Conservation (phyloP, 2,329 filamentous ascomycete genomes). For the Atkinsonella texensis region DNA sequence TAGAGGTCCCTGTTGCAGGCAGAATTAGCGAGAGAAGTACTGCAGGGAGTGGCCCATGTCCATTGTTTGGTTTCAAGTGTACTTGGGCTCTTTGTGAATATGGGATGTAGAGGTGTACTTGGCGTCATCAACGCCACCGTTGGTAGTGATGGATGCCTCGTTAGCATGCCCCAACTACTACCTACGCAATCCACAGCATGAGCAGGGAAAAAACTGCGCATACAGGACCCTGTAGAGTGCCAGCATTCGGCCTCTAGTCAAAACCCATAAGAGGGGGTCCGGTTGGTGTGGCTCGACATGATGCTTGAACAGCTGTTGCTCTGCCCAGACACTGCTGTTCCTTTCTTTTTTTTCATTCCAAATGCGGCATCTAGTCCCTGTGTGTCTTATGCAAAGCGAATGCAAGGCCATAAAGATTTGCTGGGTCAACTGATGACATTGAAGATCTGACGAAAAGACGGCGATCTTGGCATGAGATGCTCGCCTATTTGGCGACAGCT, state of each 20-base stretch:
- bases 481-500: not conserved
- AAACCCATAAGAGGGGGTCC: not conserved
- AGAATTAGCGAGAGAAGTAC: not conserved
- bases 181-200: not conserved
- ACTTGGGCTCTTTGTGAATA: conserved; percentile 1
- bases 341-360: conserved; percentile 12
- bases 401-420: conserved; percentile 5
- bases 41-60: not conserved
- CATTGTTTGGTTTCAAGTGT: conserved; percentile 3
- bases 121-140: conserved; percentile 3
- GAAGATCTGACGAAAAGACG: not conserved
- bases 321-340: not conserved
- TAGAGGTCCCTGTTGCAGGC: not conserved
- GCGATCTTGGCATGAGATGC: not conserved
- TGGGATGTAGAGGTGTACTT: not conserved
- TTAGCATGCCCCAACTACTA: conserved; percentile 1
- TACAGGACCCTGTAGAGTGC: not conserved
- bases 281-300: conserved; percentile 6
- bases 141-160: conserved; percentile 4
- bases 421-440: not conserved
- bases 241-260: conserved; percentile 8
- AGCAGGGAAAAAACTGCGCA: not conserved
- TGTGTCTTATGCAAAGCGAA: conserved; percentile 9
- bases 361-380: conserved; percentile 9
- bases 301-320: conserved; percentile 1